phyloP scores from a whole-genome alignment of 352 stramenopile genomes.

The Phytophthora aleatoria region DNA sequence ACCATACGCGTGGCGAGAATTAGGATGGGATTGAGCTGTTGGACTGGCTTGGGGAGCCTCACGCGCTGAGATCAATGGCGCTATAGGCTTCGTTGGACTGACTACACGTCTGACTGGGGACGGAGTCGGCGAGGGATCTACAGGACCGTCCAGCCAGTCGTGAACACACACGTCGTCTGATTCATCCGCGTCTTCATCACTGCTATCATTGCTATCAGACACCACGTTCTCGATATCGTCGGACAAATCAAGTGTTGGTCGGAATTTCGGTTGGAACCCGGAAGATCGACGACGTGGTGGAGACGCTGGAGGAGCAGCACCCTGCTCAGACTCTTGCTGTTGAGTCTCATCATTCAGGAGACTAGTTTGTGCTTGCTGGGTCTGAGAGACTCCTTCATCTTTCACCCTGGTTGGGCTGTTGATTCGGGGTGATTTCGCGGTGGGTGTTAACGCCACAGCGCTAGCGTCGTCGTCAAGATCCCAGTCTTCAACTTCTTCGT shows the following conservation, averaged over 20 bases:
- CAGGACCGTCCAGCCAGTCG: slow-evolving; percentile 54
- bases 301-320: neutral
- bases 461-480: slow-evolving; percentile 28
- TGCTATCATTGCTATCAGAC: slow-evolving; percentile 26
- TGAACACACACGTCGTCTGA: slow-evolving; percentile 44
- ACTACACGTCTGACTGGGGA: slow-evolving; percentile 7
- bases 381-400: neutral
- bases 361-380: neutral
- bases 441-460: neutral
- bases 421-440: neutral
- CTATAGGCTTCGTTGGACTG: slow-evolving; percentile 11
- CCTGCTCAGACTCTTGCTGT: neutral
- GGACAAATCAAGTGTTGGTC: slow-evolving; percentile 32
- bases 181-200: slow-evolving; percentile 34
- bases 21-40: slow-evolving; percentile 8
- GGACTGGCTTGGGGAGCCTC: slow-evolving; percentile 7
- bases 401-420: slow-evolving; percentile 6
- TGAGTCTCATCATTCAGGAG: neutral
- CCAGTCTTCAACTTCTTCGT: slow-evolving; percentile 53
- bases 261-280: slow-evolving; percentile 36
- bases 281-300: slow-evolving; percentile 18
- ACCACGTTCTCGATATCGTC: slow-evolving; percentile 42
- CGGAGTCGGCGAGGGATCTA: neutral
- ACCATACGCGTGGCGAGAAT: slow-evolving; percentile 27
- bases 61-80: slow-evolving; percentile 6